Base-by-base conservation (phyloP, 1,284 basidiomycete species). In the Hortiboletus rubellus region DNA sequence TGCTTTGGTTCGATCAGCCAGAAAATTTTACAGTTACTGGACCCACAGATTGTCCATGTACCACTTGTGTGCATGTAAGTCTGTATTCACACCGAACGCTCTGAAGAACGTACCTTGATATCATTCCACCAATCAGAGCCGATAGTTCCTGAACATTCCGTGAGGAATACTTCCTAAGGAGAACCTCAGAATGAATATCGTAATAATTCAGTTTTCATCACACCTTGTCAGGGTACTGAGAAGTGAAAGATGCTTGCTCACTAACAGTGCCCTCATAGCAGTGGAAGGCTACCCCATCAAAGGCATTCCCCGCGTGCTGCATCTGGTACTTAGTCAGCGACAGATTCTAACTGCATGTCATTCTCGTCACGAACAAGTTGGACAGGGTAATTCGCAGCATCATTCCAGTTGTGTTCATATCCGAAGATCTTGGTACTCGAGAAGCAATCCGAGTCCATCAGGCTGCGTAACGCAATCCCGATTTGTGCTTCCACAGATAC, bases 81-180 rank as follows among this genome's bases (percentile, higher is more conserved):
- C 22, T 38, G 33, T 30, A 27, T 50, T 46, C 24, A n/a, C 30
- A 24, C 7, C 9, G 2, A 18, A 47, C 10, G 0, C 27, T 18
- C 46, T 31, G 31, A 11, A 50, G 18, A 46, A 64, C 63, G n/a
- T 63, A 83, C 86, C 79, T 89, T 89, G 70, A 89, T 85, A 62
- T 90, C 86, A 55, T 72, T 76, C 87, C 88, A 91, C 87, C 87
- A 91, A 68, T 91, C 87, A n/a, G 80, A 81, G 30, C 79, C 79
- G 47, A 77, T 67, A 6, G 64, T 68, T n/a, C 82, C 81, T 10
- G 79, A 71, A 63, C 82, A 82, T 57, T 83, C 82, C 5, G 81
- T 81, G 60, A 82, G 76, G 71, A 78, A 80, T 10, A 82, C 74
- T 60, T 79, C 77, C 69, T 71, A 27, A 10, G 15, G 31, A 31